A percentile compares a stretch with the other conserved stretches of the same genome.
phyloP scores from a whole-genome alignment of 1,139 yeast genomes.

The Pichia sp. region DNA sequence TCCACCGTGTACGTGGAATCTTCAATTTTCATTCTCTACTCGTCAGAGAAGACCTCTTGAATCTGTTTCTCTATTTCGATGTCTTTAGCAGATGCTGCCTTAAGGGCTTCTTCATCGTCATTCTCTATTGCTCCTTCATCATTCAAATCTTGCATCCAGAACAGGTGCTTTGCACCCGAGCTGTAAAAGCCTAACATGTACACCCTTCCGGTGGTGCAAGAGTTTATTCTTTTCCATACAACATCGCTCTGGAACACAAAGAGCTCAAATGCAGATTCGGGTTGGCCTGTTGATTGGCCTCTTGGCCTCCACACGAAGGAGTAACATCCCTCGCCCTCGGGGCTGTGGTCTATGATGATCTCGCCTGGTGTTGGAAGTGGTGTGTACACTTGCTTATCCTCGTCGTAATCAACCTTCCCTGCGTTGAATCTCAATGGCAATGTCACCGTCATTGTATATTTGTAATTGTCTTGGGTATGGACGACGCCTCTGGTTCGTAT shows the following conservation, averaged over 20 bases:
- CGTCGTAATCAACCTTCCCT: constrained; percentile 73
- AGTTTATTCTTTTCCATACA: constrained; percentile 64
- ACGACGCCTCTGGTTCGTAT: too few species aligned
- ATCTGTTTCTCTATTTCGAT: constrained; percentile 2
- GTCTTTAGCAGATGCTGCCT: constrained; percentile 12
- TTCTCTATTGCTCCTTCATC: constrained; percentile 33
- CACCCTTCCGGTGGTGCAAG: constrained; percentile 80
- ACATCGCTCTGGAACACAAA: constrained; percentile 92
- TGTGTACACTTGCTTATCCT: constrained; percentile 59
- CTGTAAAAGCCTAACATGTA: constrained; percentile 75
- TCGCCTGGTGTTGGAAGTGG: constrained; percentile 76
- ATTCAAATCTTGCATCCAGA: constrained; percentile 85
- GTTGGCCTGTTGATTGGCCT: constrained; percentile 27
- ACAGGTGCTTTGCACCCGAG: constrained; percentile 77
- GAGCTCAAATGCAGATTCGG: constrained; percentile 54
- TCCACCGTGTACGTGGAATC: too few species aligned
- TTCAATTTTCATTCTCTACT: too few species aligned
- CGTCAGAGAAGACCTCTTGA: constrained; percentile 5
- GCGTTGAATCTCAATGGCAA: constrained; percentile 62
- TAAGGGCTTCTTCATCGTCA: constrained; percentile 33
- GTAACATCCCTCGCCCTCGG: constrained; percentile 49
- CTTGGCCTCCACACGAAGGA: constrained; percentile 58
- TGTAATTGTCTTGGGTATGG: too few species aligned
- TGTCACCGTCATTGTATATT: constrained; percentile 10
- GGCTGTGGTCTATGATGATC: constrained; percentile 57